phyloP scores from a whole-genome alignment of 2,329 filamentous ascomycete genomes.

The Zymoseptoria brevis region DNA sequence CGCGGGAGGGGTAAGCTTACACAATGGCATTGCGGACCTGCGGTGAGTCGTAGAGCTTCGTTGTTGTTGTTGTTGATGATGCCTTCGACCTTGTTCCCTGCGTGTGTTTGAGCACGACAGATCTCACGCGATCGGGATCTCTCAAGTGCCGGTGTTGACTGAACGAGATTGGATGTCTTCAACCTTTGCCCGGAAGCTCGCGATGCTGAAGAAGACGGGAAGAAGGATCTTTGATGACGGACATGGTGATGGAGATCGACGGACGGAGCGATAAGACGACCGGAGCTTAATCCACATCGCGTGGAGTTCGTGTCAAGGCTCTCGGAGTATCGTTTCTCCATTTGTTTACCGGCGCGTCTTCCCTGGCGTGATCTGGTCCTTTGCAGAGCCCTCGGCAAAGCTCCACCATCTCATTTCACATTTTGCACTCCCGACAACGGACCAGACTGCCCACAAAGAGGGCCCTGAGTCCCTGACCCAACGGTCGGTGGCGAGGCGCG shows the following conservation, averaged over 20 bases:
- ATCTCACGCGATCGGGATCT: not conserved
- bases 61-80: not conserved
- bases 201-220: not conserved
- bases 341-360: not conserved
- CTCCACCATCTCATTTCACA: not conserved
- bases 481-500: not conserved
- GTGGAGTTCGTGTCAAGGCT: not conserved
- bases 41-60: not conserved
- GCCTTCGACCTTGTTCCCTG: not conserved
- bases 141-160: not conserved
- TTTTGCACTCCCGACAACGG: not conserved
- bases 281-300: not conserved
- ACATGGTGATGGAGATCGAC: not conserved
- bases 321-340: not conserved
- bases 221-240: not conserved
- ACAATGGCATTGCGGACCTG: not conserved
- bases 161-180: not conserved
- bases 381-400: not conserved
- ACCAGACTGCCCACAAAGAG: not conserved
- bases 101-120: not conserved
- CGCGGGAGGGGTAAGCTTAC: not conserved
- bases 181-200: not conserved
- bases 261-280: not conserved
- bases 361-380: not conserved
- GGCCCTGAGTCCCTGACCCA: not conserved